Evolutionary conservation across 2,329 filamentous ascomycete species (phyloP), one percentile per base, ranked within the genome.

Genomic region (Phialocephala sp.): DNA sequence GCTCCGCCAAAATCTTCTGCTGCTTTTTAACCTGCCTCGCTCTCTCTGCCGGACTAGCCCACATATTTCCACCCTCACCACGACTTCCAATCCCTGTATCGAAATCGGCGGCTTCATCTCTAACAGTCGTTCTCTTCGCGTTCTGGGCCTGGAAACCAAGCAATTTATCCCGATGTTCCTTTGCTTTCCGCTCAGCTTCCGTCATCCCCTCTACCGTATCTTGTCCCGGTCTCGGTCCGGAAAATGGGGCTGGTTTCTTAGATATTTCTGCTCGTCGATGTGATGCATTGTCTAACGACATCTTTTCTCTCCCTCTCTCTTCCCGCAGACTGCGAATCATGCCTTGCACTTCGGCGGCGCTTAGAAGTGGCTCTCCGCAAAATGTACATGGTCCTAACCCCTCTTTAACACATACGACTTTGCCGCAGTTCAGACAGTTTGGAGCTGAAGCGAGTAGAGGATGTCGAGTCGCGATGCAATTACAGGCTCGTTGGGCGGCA

Each of bases 301-400:
- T 93, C 73, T 89, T 91, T 80, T 97, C 94, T 64, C 90, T 87
- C 2, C 94, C 94, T 5, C 94, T 88, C 79, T 98, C 94, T 60
- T 92, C 91, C 45, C 89, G 89, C 14, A 99, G 83, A 72, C 94
- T 89, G 32, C 86, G 85, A 58, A 98, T 91, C 87, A 99, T 97
- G 39, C 86, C 87, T 73, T 96, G 90, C 11, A 97, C 87, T 62
- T 98, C 93, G 3, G 85, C 80, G 0, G 86, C 77, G 36, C 85
- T 89, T 8, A 99, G 81, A 0, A 99, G 81, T 0, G 92, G 87
- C 0, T 85, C 83, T 0, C 89, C 88, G 80, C 95, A 99, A 75
- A 92, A 97, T 0, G 94, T 97, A 77, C 95, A 99, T 0, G 94
- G 94, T 0, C 94, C 94, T 0, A 98, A 83, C 0, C 95, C 95